Percentiles rank a stretch among this genome's conserved stretches.
phyloP scores from a whole-genome alignment of 2,329 filamentous ascomycete genomes.

The Cadophora sp. region DNA sequence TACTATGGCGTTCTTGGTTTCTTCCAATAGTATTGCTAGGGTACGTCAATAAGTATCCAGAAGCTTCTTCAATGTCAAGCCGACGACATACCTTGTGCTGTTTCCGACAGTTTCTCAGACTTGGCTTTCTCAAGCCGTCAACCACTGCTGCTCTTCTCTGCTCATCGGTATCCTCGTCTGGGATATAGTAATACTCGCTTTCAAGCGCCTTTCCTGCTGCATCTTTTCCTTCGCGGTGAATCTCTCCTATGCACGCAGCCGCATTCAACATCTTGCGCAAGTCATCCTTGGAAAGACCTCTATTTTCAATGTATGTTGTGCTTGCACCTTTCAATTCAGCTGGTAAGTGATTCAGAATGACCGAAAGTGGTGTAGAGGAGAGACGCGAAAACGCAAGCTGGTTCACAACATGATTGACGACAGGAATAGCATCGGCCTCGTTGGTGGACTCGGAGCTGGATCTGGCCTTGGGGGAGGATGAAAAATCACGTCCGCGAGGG shows the following conservation, averaged over 20 bases:
- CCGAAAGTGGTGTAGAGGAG: slow-evolving; percentile 88
- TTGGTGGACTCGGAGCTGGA: slow-evolving; percentile 43
- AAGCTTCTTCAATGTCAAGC: slow-evolving; percentile 4
- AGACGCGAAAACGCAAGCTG: slow-evolving; percentile 94
- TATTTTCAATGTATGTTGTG: slow-evolving; percentile 45
- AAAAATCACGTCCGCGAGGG: slow-evolving; percentile 39
- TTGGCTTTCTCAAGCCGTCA: slow-evolving; percentile 85
- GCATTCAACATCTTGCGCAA: slow-evolving; percentile 76
- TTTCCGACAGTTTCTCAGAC: slow-evolving; percentile 87
- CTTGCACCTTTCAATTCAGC: slow-evolving; percentile 58
- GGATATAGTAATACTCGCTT: slow-evolving; percentile 96
- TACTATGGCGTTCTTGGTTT: slow-evolving; percentile 62
- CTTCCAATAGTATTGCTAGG: slow-evolving; percentile 75
- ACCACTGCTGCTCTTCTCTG: slow-evolving; percentile 83
- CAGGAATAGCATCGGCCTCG: slow-evolving; percentile 49
- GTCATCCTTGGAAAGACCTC: slow-evolving; percentile 61
- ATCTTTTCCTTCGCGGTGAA: slow-evolving; percentile 90
- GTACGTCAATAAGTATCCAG: slow-evolving; percentile 26
- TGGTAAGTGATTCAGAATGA: slow-evolving; percentile 87
- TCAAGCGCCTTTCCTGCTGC: slow-evolving; percentile 92
- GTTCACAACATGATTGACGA: slow-evolving; percentile 90
- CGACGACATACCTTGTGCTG: slow-evolving; percentile 84
- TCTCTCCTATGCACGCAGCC: slow-evolving; percentile 84
- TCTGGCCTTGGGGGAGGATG: slow-evolving; percentile 36
- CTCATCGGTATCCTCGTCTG: slow-evolving; percentile 82